These are phyloP conservation scores for Caryopteris hybrid DNA, from an alignment of 305 asterid genomes.

Conservation along the genomic window DNA sequence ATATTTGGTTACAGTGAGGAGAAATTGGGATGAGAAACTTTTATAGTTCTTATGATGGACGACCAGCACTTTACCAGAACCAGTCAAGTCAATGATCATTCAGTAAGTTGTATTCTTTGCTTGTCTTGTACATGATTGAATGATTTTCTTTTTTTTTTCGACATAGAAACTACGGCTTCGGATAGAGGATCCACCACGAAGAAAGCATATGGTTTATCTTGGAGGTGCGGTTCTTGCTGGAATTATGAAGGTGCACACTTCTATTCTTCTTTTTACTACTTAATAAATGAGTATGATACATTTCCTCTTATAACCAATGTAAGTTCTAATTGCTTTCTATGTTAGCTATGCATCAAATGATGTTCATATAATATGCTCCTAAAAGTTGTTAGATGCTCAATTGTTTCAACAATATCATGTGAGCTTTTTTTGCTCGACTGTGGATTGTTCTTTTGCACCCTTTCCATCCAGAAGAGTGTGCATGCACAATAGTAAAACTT, in stretches of 20 bases:
- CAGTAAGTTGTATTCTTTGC: not conserved
- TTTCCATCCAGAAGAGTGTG: not conserved
- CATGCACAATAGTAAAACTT: not conserved
- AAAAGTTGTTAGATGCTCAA: not conserved
- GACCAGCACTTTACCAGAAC: not conserved
- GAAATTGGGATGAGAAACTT: not conserved
- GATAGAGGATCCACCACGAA: constrained; percentile 96
- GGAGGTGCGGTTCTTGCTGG: constrained; percentile 99
- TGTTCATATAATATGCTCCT: not conserved
- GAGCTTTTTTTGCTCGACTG: not conserved
- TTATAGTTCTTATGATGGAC: not conserved
- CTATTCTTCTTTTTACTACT: constrained; percentile 4
- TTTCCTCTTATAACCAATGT: not conserved
- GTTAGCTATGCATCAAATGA: not conserved
- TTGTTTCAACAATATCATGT: not conserved
- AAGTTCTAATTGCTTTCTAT: not conserved
- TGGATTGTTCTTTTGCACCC: not conserved
- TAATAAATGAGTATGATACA: not conserved
- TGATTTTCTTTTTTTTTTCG: constrained; percentile 9
- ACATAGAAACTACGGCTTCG: constrained; percentile 82
- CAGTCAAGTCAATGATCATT: not conserved
- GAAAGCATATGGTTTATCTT: constrained; percentile 97
- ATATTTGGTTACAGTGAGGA: not conserved
- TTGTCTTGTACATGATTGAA: not conserved
- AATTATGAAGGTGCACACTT: constrained; percentile 80